Evolutionary conservation across 2,329 filamentous ascomycete species (phyloP).

Genomic region (Diaporthe sp.): DNA sequence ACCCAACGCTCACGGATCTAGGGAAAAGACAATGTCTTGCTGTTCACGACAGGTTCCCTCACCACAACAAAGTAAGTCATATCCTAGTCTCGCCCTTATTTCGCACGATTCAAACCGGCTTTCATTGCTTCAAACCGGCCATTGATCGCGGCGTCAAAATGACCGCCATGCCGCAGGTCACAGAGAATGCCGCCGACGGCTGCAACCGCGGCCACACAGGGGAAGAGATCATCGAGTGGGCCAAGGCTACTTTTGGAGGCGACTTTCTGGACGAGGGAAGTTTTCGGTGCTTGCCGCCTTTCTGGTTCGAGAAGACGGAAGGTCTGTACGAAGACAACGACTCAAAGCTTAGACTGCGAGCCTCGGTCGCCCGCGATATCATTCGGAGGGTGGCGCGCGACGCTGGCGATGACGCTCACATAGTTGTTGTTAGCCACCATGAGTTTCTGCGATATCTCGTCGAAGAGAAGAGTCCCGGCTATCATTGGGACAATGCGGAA

Average conservation of each 20-base stretch:
- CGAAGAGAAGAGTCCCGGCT: neutral
- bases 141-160: neutral
- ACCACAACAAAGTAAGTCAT: constrained; percentile 2
- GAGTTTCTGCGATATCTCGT: neutral
- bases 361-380: neutral
- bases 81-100: neutral
- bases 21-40: neutral
- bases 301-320: neutral
- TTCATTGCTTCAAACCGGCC: constrained; percentile 1
- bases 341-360: neutral
- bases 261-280: neutral
- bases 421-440: neutral
- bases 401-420: neutral
- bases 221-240: constrained; percentile 1
- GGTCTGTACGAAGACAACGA: neutral
- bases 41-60: neutral
- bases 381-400: neutral
- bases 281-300: neutral
- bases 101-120: constrained; percentile 1
- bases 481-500: neutral
- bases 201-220: neutral
- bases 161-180: neutral
- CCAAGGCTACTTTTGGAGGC: neutral
- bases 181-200: neutral
- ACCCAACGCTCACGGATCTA: neutral